Percentiles rank a stretch among this genome's conserved stretches.
phyloP scores from a whole-genome alignment of 75 land plant genomes.

The Picea sitchensis region DNA sequence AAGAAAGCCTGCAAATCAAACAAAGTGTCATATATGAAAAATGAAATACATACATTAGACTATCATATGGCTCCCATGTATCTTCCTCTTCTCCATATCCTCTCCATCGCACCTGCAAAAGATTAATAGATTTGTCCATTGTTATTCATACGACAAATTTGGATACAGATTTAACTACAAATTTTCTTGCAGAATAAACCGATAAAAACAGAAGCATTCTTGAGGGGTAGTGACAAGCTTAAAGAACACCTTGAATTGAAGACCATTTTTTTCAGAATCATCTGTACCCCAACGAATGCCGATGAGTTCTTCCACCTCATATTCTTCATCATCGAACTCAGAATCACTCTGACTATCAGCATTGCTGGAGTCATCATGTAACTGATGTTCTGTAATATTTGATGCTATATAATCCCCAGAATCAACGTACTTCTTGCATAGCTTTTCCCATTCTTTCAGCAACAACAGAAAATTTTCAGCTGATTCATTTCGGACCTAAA shows the following conservation, averaged over 20 bases:
- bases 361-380: not conserved
- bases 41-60: slow-evolving; percentile 42
- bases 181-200: no score
- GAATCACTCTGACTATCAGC: not conserved
- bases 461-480: slow-evolving; percentile 76
- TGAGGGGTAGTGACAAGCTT: not conserved
- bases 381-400: not conserved
- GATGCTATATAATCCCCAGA: not conserved
- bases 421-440: slow-evolving; percentile 42
- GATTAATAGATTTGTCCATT: no score
- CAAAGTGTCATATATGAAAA: not conserved
- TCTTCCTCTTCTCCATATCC: slow-evolving; percentile 72
- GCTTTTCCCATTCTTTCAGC: slow-evolving; percentile 79
- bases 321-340: slow-evolving; percentile 34
- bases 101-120: slow-evolving; percentile 77
- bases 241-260: slow-evolving; percentile 51
- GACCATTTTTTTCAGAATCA: slow-evolving; percentile 41
- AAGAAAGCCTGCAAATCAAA: not conserved
- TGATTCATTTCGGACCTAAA: slow-evolving; percentile 81
- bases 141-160: no score
- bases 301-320: slow-evolving; percentile 64
- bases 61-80: slow-evolving; percentile 84
- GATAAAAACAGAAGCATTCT: no score
- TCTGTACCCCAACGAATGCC: slow-evolving; percentile 68
- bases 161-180: no score